Evolutionary conservation across 768 basidiomycete species (phyloP).

Genomic region (Dentipellis fragilis): DNA sequence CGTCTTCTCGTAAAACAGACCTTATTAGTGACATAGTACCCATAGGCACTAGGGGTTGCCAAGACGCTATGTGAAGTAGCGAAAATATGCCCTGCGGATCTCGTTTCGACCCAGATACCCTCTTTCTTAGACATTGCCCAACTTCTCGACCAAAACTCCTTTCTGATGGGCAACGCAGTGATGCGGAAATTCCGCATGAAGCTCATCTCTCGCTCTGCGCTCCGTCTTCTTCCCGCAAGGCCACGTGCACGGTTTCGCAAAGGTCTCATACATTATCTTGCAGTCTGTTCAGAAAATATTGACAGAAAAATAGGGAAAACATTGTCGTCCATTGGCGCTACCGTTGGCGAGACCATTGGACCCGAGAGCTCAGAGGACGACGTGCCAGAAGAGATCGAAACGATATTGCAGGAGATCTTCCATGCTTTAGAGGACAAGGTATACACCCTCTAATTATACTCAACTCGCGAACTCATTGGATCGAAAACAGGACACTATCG

Average conservation of each 20-base stretch:
- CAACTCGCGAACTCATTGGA: too few relatives aligned
- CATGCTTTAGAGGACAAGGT: slow-evolving; percentile 76
- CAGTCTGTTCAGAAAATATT: background rate
- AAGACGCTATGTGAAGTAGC: slow-evolving; percentile 62
- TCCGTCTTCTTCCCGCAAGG: slow-evolving; percentile 49
- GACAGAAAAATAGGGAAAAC: slow-evolving; percentile 9
- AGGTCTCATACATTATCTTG: slow-evolving; percentile 23
- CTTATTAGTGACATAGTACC: background rate
- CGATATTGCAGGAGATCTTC: slow-evolving; percentile 63
- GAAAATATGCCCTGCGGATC: slow-evolving; percentile 50
- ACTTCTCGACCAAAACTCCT: slow-evolving; percentile 29
- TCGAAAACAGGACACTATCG: slow-evolving; percentile 69
- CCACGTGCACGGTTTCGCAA: slow-evolving; percentile 27
- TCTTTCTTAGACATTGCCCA: slow-evolving; percentile 36
- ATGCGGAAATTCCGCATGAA: slow-evolving; percentile 65
- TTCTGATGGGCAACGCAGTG: slow-evolving; percentile 46
- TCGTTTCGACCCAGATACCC: slow-evolving; percentile 33
- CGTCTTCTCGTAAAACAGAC: background rate
- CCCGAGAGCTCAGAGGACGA: slow-evolving; percentile 38
- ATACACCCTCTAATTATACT: background rate
- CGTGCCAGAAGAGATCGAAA: slow-evolving; percentile 72
- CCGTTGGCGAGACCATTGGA: too few relatives aligned
- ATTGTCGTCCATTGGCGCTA: background rate
- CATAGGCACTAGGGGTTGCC: slow-evolving; percentile 57
- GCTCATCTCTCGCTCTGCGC: slow-evolving; percentile 52